These are phyloP conservation scores for Hura crepitans DNA, from an alignment of 441 rosid species.

Conservation along the genomic window DNA sequence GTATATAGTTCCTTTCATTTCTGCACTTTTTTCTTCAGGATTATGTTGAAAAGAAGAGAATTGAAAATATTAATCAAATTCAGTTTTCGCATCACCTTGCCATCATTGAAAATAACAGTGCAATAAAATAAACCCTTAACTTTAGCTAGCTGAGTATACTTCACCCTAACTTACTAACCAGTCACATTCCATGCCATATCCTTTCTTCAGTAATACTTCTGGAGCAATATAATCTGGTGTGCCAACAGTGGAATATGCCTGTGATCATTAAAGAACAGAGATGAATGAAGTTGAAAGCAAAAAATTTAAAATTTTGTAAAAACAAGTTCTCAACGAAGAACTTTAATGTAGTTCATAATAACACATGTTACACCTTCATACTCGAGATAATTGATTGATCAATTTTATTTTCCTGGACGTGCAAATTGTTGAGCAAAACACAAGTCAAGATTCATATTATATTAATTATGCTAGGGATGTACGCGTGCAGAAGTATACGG, in stretches of 20 bases:
- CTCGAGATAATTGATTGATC: background rate
- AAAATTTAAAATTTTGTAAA: background rate
- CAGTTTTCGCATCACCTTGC: background rate
- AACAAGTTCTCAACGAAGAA: background rate
- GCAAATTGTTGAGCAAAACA: background rate
- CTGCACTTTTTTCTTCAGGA: background rate
- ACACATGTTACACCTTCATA: background rate
- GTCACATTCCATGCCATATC: conserved; percentile 99
- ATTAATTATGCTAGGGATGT: background rate
- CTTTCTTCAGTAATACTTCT: conserved; percentile 93
- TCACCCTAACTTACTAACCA: conserved; percentile 53
- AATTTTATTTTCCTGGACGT: background rate
- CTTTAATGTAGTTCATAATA: background rate
- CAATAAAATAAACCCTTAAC: background rate
- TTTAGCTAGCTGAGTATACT: conserved; percentile 10
- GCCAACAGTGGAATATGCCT: conserved; percentile 99
- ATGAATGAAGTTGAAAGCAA: conserved; percentile 20
- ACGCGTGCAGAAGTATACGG: background rate
- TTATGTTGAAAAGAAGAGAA: background rate
- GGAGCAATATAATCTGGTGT: conserved; percentile 99
- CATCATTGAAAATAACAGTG: background rate
- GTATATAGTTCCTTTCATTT: background rate
- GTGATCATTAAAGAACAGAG: conserved; percentile 26
- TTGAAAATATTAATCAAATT: background rate
- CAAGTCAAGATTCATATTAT: background rate